A percentile compares a stretch with the other conserved stretches of the same genome.
Evolutionary conservation across 345 rosid species (phyloP).

Genomic region (Melastoma malabathricum): DNA sequence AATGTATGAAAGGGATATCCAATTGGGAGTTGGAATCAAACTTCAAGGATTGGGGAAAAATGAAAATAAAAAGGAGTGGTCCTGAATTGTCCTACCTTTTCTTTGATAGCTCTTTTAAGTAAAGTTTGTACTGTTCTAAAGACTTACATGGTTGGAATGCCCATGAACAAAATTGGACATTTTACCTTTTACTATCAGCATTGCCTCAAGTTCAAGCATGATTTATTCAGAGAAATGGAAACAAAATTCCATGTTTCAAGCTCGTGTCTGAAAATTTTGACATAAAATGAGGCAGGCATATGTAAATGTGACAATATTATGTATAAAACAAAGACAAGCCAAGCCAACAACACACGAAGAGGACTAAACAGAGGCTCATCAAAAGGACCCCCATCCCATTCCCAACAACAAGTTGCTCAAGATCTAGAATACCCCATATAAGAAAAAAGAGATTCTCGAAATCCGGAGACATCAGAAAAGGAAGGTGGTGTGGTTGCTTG

Average conservation of each 20-base stretch:
- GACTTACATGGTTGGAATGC: constrained; percentile 5
- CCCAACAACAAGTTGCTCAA: too few relatives aligned
- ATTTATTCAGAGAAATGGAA: background rate
- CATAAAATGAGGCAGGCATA: too few relatives aligned
- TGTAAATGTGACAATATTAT: too few relatives aligned
- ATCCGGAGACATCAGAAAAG: too few relatives aligned
- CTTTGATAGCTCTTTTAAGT: background rate
- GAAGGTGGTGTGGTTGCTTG: too few relatives aligned
- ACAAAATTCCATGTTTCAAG: constrained; percentile 2
- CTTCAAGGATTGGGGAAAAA: constrained; percentile 9
- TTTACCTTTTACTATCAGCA: constrained; percentile 8
- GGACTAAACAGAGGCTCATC: too few relatives aligned
- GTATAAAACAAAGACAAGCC: too few relatives aligned
- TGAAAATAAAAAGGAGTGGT: constrained; percentile 5
- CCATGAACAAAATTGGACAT: constrained; percentile 8
- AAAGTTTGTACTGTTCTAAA: constrained; percentile 1
- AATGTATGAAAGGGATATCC: constrained; percentile 12
- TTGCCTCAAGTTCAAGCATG: constrained; percentile 1
- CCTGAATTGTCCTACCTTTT: background rate
- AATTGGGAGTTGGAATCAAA: constrained; percentile 6
- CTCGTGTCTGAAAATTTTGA: background rate
- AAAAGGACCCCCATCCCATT: too few relatives aligned
- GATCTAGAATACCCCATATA: too few relatives aligned
- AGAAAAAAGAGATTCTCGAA: too few relatives aligned
- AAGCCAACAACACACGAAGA: too few relatives aligned